Percentiles rank a stretch among this genome's conserved stretches.
These are phyloP conservation scores for Ochromonas danica DNA, from an alignment of 108 stramenopile genomes.

Conservation along the genomic window DNA sequence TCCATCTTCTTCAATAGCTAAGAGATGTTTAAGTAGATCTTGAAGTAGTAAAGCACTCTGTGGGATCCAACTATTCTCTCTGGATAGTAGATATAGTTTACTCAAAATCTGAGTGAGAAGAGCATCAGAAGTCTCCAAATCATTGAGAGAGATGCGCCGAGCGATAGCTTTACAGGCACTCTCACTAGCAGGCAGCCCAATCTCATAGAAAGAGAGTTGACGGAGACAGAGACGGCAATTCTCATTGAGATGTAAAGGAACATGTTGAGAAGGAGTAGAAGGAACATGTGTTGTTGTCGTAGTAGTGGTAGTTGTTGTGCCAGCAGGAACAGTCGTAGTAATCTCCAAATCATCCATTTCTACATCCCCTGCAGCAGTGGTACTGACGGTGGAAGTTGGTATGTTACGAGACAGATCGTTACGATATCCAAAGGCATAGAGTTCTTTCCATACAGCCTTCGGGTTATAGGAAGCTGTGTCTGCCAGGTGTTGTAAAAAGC, in stretches of 20 bases:
- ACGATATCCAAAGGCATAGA: neutral
- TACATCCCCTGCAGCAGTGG: neutral
- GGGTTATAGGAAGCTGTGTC: constrained; percentile 20
- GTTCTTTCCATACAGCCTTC: constrained; percentile 18
- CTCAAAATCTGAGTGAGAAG: too few species aligned
- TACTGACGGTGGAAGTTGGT: neutral
- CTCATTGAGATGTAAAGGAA: neutral
- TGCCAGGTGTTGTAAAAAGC: neutral
- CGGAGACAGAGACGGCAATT: neutral
- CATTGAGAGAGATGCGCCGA: neutral
- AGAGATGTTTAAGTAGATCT: too few species aligned
- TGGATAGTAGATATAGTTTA: too few species aligned
- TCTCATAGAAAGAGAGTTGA: neutral
- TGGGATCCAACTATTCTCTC: too few species aligned
- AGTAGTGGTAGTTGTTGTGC: too few species aligned
- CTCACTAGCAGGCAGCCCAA: neutral
- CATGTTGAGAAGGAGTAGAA: neutral
- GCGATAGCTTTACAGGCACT: neutral
- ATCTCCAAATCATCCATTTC: neutral
- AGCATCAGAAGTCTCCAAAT: too few species aligned
- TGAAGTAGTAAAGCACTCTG: too few species aligned
- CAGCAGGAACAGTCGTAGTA: too few species aligned
- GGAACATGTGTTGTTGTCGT: neutral
- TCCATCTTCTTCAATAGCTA: too few species aligned
- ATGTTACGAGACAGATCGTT: neutral